phyloP scores from a whole-genome alignment of 2,329 filamentous ascomycete species.

The Chrysoporthe puriensis region DNA sequence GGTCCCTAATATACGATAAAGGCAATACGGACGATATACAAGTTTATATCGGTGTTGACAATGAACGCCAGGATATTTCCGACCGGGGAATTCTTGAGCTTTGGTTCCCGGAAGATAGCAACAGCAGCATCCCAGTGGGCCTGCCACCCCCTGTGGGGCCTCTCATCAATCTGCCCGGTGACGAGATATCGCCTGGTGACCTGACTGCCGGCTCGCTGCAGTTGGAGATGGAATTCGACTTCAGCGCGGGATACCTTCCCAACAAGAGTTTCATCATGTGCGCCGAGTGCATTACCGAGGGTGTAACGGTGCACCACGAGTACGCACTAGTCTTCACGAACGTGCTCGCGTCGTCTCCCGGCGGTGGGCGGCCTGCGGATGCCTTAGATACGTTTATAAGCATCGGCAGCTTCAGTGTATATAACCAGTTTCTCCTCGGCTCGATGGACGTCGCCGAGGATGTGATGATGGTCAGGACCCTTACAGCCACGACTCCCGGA shows the following conservation, averaged over 20 bases:
- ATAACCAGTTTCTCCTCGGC: constrained; percentile 7
- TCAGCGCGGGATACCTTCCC: neutral
- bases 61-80: neutral
- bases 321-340: constrained; percentile 6
- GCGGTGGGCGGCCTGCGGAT: constrained; percentile 12
- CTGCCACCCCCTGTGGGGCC: neutral
- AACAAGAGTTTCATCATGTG: constrained; percentile 8
- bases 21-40: neutral
- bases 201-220: neutral
- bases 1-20: neutral
- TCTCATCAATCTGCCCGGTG: neutral
- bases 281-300: neutral
- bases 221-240: neutral
- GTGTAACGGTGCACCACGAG: neutral
- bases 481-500: neutral
- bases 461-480: neutral
- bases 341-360: neutral
- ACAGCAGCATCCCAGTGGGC: neutral
- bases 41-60: neutral
- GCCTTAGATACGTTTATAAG: constrained; percentile 4
- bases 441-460: constrained; percentile 12
- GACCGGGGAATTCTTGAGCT: constrained; percentile 5
- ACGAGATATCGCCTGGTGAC: constrained; percentile 4
- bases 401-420: constrained; percentile 1
- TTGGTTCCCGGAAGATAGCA: neutral